Conservation (phyloP, 148 eudicot genomes). For the Rhododendron griersonianum region DNA sequence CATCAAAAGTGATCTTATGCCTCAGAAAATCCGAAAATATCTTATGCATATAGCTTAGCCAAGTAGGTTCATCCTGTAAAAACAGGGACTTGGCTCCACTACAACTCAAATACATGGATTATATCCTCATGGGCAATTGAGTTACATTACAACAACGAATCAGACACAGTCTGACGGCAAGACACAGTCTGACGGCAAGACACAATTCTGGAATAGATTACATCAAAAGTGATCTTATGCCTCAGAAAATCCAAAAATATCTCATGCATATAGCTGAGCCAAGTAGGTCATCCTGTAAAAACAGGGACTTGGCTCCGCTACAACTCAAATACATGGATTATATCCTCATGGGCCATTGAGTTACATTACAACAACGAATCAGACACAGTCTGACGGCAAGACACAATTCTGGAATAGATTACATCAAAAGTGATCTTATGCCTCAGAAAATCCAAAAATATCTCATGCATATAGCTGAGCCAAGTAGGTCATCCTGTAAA, state of each 20-base stretch:
- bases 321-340: conserved; percentile 45
- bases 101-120: conserved; percentile 47
- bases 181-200: too few relatives aligned
- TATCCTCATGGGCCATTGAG: conserved; percentile 29
- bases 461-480: conserved; percentile 38
- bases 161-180: too few relatives aligned
- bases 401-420: neutral
- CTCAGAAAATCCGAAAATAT: conserved; percentile 51
- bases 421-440: neutral
- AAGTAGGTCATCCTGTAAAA: conserved; percentile 48
- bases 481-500: conserved; percentile 51
- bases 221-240: neutral
- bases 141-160: neutral
- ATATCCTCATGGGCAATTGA: conserved; percentile 30
- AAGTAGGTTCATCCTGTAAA: conserved; percentile 49
- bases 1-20: neutral
- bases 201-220: neutral
- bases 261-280: conserved; percentile 35
- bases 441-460: conserved; percentile 51
- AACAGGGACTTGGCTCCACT: conserved; percentile 50
- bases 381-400: neutral
- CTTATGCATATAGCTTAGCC: conserved; percentile 38
- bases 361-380: neutral
- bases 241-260: conserved; percentile 51
- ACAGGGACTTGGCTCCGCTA: conserved; percentile 49